A percentile compares a stretch with the other conserved stretches of the same genome.
Evolutionary conservation across 2,329 filamentous ascomycete species (phyloP).

Genomic region (Pseudogymnoascus sp.): DNA sequence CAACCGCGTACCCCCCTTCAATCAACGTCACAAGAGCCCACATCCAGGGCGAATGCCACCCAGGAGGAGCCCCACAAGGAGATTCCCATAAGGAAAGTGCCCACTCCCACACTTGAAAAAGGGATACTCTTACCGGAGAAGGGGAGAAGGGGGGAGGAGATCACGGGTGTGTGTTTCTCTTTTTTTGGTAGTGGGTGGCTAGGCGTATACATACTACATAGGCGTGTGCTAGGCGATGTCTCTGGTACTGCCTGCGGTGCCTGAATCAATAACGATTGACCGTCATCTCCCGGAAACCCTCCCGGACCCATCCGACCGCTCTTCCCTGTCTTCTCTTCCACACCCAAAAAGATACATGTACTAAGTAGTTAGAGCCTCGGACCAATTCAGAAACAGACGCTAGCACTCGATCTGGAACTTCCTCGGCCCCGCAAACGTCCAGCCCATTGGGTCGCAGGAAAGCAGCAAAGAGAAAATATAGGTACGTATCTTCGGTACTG

Average conservation of each 20-base stretch:
- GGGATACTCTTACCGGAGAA: neutral
- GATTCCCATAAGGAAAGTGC: neutral
- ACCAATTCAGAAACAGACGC: neutral
- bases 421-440: neutral
- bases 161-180: neutral
- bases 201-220: too few species aligned
- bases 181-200: too few species aligned
- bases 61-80: neutral
- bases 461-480: too few species aligned
- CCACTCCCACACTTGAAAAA: neutral
- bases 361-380: neutral
- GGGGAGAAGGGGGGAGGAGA: neutral
- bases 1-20: too few species aligned
- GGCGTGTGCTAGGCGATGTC: too few species aligned
- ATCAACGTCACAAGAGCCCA: neutral
- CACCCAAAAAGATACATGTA: too few species aligned
- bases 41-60: neutral
- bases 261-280: neutral
- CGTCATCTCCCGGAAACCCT: neutral
- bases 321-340: neutral
- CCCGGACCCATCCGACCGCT: neutral
- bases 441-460: neutral
- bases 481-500: too few species aligned
- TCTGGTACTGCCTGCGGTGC: neutral
- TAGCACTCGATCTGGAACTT: neutral